Base-by-base conservation (phyloP, 1,139 yeast species). In the Suhomyces maxii region DNA sequence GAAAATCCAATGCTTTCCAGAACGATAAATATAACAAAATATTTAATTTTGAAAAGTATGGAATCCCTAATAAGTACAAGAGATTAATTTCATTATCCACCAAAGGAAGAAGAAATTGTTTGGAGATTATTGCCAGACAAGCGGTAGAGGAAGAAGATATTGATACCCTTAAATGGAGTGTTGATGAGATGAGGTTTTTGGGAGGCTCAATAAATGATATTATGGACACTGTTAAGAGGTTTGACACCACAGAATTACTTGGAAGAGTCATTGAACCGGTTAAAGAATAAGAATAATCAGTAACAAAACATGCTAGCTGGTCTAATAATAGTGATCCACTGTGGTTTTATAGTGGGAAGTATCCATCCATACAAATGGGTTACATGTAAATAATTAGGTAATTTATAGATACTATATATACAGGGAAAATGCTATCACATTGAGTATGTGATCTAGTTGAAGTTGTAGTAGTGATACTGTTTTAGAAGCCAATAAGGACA, bases 131-230 rank as follows among this genome's bases (percentile, higher is more conserved):
- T 6, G 50, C 63, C 7, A 43, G 45, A 11, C 54, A 54, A 31
- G 68, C 76, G 0, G 37, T 64, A 3, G 40, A 44, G 26, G 63
- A 62, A 6, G 53, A 60, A 12, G 71, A 72, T 45, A 10, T 37
- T 3, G 54, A 51, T 8, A 54, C 64, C 7, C 40, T 68, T 3
- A 42, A 49, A 25, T 74, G 79, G 79, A 54, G 62, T 26, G 57
- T 68, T 7, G 59, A 61, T 6, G 76, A 71, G 52, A 58, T 72
- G 53, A 57, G 71, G 44, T 47, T 50, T 11, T 47, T 56, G 34
- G 79, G 79, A 1, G 52, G 66, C 41, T 54, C 62, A 7, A 46
- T 65, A 3, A 41, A 51, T 18, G 73, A 69, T 37, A 58, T 57
- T 13, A 37, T 58, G 14, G 26, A 32, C 3, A n/a, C 47, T 9